Conservation (phyloP, 176 grass and related monocot genomes). For the Olyra latifolia region DNA sequence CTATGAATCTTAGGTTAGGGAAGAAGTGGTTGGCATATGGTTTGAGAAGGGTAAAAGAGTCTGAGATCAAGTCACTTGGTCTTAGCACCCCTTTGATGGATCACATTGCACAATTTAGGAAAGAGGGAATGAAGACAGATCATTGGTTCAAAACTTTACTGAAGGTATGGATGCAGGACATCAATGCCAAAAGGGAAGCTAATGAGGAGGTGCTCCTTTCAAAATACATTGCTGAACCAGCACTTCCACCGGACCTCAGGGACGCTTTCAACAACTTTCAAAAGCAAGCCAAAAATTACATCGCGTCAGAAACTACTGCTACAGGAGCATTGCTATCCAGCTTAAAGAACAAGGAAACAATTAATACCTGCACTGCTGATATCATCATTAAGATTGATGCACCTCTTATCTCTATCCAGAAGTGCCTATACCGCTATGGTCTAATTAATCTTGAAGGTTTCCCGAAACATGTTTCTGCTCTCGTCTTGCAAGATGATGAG, state of each 20-base stretch:
- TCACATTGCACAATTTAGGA: constrained; percentile 77
- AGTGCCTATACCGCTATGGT: constrained; percentile 75
- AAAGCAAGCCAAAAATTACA: constrained; percentile 63
- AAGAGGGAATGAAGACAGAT: constrained; percentile 96
- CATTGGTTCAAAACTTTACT: constrained; percentile 94
- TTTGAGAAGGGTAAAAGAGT: constrained; percentile 92
- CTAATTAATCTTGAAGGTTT: constrained; percentile 77
- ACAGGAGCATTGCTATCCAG: constrained; percentile 52
- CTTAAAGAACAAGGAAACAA: constrained; percentile 40
- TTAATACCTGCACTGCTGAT: constrained; percentile 37
- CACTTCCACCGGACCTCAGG: constrained; percentile 73
- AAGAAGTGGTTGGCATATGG: constrained; percentile 94
- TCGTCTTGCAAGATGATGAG: constrained; percentile 93
- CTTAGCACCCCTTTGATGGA: constrained; percentile 87
- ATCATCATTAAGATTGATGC: constrained; percentile 59
- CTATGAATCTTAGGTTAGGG: constrained; percentile 83
- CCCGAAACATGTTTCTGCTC: constrained; percentile 66
- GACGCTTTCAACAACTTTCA: constrained; percentile 88
- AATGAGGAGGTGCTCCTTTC: constrained; percentile 74
- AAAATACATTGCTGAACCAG: constrained; percentile 82
- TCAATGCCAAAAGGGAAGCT: constrained; percentile 67
- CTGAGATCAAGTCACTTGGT: constrained; percentile 83
- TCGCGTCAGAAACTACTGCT: constrained; percentile 62
- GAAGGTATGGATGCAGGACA: constrained; percentile 88
- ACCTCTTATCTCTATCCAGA: constrained; percentile 64